These are phyloP conservation scores for Amylostereum chailletii DNA, from an alignment of 1,284 basidiomycete genomes.

Conservation along the genomic window DNA sequence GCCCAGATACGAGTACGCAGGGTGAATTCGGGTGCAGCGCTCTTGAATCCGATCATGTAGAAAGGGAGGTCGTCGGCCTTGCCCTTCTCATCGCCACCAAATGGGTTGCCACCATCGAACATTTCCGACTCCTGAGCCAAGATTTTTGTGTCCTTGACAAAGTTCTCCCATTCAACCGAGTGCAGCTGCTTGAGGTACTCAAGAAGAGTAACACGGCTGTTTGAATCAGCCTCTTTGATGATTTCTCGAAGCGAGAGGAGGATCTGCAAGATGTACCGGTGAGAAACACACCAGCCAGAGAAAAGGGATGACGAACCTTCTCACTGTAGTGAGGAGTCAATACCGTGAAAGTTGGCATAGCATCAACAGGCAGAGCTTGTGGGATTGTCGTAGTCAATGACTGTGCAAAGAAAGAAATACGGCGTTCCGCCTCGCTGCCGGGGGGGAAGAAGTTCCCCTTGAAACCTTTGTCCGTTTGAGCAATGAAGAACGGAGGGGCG, in stretches of 20 bases:
- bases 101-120: constrained; percentile 75
- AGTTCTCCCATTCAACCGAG: constrained; percentile 98
- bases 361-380: constrained; percentile 84
- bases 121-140: constrained; percentile 91
- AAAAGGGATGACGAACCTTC: constrained; percentile 45
- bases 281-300: not conserved
- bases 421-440: constrained; percentile 87
- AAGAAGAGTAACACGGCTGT: constrained; percentile 88
- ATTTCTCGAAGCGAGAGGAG: constrained; percentile 90
- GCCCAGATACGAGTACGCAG: constrained; percentile 99
- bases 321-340: constrained; percentile 94
- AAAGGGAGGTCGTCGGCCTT: constrained; percentile 95
- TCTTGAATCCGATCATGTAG: constrained; percentile 99
- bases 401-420: constrained; percentile 96
- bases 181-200: constrained; percentile 99
- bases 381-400: constrained; percentile 87
- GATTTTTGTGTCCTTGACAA: constrained; percentile 99
- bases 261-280: constrained; percentile 39
- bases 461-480: constrained; percentile 76
- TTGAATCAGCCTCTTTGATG: constrained; percentile 93
- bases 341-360: constrained; percentile 97
- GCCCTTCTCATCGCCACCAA: constrained; percentile 81
- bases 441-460: constrained; percentile 91
- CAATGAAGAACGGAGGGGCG: constrained; percentile 92
- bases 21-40: constrained; percentile 95